Evolutionary conservation across 2,329 filamentous ascomycete genomes (phyloP), one percentile per base, ranked within the genome.

Genomic region (Gyromitra esculenta): DNA sequence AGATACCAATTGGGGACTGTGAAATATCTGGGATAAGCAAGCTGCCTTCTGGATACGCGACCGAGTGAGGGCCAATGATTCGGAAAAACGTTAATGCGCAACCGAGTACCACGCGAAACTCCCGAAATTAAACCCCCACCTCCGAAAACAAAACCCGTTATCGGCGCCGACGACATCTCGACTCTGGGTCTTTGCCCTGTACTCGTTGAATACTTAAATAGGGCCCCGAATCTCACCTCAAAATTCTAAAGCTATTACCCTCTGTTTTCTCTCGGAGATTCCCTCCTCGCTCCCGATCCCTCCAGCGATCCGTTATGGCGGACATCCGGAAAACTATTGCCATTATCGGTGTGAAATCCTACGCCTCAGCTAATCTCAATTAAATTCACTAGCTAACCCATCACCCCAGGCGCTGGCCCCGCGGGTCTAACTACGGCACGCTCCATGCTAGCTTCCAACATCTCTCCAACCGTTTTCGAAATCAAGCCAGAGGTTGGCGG

Each of bases 381-480:
- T 9, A 37, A 37, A 1, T 11, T 25, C 25, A 13, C 31, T 35
- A 25, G n/a, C 48, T 68, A 2, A 64, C 9, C 18, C 31, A 11
- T 54, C 35, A 54, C 6, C 35, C 48, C 21, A 79, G 78, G 79
- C 45, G 79, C 75, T 11, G 79, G 79, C 1, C 73, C 79, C 1
- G 63, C 78, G 7, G 79, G 79, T 3, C 73, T 80, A 5, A 67
- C 64, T 11, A 76, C 78, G 0, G 79, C 76, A 56, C 79, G 76
- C 39, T 75, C 68, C 11, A 67, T 79, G 54, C 41, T 79, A 25
- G 66, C 65, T 21, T 60, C 50, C 25, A 72, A 59, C 11, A 65
- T 80, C 37, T 39, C 15, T 13, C 77, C 77, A 11, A 76, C 69
- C 18, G 52, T 80, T 5, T 80, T 79, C 41, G 79, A 80, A 21